phyloP scores from a whole-genome alignment of 2,329 filamentous ascomycete genomes.

The Thelonectria discophora region DNA sequence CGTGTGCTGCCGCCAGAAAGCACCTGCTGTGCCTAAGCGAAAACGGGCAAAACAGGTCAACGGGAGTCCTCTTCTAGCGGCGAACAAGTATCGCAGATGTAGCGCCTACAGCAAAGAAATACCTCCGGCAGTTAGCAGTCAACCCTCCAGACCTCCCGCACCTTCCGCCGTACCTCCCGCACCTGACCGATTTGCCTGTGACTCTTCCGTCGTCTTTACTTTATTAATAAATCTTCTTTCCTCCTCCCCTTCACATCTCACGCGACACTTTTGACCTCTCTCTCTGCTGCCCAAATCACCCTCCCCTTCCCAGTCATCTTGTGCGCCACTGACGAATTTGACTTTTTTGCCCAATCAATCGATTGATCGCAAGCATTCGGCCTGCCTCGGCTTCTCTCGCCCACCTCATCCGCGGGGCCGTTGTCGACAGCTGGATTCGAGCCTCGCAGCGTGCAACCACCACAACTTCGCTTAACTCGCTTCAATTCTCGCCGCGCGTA shows the following conservation, averaged over 20 bases:
- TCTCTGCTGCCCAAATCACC: constrained; percentile 10
- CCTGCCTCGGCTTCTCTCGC: constrained; percentile 42
- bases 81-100: neutral
- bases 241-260: constrained; percentile 9
- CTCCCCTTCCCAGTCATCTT: constrained; percentile 8
- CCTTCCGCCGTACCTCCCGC: constrained; percentile 38
- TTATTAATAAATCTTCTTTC: constrained; percentile 14
- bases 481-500: constrained; percentile 29
- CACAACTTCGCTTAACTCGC: constrained; percentile 13
- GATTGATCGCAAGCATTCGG: constrained; percentile 21
- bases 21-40: neutral
- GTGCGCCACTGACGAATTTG: constrained; percentile 24
- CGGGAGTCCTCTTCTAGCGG: neutral
- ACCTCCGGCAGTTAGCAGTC: neutral
- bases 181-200: constrained; percentile 25
- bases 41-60: constrained; percentile 8
- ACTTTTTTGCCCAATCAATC: constrained; percentile 17
- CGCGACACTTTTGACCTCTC: constrained; percentile 18
- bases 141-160: constrained; percentile 18
- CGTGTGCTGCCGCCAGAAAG: neutral
- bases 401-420: constrained; percentile 39
- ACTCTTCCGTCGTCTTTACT: constrained; percentile 18
- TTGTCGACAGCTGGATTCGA: constrained; percentile 23
- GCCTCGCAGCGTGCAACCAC: constrained; percentile 9
- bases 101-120: neutral